Conservation (phyloP, 2,329 filamentous ascomycete genomes). For the Fusarium equiseti region DNA sequence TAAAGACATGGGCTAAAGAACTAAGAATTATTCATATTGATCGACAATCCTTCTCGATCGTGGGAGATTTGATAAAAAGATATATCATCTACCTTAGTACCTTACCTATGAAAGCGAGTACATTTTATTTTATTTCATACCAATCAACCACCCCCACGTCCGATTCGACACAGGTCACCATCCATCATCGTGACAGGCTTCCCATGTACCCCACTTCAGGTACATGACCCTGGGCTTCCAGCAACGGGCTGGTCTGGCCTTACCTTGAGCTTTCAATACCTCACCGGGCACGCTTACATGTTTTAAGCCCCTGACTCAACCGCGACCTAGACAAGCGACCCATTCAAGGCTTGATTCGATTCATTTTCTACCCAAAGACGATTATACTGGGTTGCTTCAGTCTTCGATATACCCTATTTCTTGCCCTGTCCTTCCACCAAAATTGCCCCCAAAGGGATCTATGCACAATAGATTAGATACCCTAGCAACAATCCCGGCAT, state of each 20-base stretch:
- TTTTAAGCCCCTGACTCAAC: constrained; percentile 12
- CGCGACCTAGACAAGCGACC: background rate
- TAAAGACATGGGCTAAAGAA: background rate
- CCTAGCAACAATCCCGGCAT: constrained; percentile 24
- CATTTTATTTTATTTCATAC: background rate
- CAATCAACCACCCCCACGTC: background rate
- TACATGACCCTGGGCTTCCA: constrained; percentile 26
- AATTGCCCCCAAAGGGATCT: constrained; percentile 5
- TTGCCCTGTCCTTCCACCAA: background rate
- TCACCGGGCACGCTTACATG: constrained; percentile 23
- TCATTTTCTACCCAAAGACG: background rate
- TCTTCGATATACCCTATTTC: background rate
- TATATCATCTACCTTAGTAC: background rate
- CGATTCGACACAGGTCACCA: constrained; percentile 7
- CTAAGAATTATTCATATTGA: background rate
- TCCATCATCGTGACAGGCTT: constrained; percentile 7
- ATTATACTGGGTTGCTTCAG: background rate
- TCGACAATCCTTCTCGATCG: background rate
- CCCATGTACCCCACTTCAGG: constrained; percentile 31
- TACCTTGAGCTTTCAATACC: constrained; percentile 21
- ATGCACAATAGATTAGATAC: constrained; percentile 13
- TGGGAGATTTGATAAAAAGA: background rate
- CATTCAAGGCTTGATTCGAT: background rate
- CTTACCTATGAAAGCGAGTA: background rate
- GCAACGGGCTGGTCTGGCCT: constrained; percentile 4